Percentiles rank a stretch among this genome's conserved stretches.
phyloP scores from a whole-genome alignment of 192 early-diverging fungal genomes.

The Chytriomyces confervae region DNA sequence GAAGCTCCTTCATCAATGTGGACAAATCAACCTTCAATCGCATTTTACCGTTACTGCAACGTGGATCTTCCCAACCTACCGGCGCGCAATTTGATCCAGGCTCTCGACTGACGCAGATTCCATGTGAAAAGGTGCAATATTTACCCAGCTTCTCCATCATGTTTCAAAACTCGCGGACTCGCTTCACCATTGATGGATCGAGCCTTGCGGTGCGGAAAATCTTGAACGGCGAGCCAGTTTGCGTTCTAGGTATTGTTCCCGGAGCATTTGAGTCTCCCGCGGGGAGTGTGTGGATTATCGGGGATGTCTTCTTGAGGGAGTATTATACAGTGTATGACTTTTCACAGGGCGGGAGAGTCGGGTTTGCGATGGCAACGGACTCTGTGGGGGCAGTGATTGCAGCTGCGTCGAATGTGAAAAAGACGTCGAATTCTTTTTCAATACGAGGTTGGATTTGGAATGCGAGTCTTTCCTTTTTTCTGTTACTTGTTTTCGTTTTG shows the following conservation, averaged over 20 bases:
- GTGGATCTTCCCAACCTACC: neutral
- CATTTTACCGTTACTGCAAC: neutral
- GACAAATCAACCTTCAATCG: slow-evolving; percentile 3
- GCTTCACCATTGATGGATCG: neutral
- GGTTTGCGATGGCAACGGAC: slow-evolving; percentile 5
- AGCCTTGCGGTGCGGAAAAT: neutral
- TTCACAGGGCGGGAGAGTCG: slow-evolving; percentile 1
- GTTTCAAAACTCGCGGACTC: neutral
- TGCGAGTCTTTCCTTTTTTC: too few relatives aligned
- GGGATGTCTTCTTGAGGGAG: slow-evolving; percentile 1
- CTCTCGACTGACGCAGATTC: neutral
- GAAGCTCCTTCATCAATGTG: slow-evolving; percentile 5
- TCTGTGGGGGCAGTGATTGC: neutral
- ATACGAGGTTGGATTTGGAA: too few relatives aligned
- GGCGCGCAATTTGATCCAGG: neutral
- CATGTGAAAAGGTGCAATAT: neutral
- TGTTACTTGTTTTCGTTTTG: too few relatives aligned
- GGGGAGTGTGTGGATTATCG: slow-evolving; percentile 1
- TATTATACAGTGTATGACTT: slow-evolving; percentile 16
- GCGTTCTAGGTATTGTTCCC: slow-evolving; percentile 7
- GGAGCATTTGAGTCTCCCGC: neutral
- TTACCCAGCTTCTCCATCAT: neutral
- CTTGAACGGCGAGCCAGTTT: neutral
- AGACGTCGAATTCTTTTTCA: too few relatives aligned
- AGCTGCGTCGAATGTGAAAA: neutral